Base-by-base conservation (phyloP, 371 early-diverging fungal genomes). In the Syncephalastrum racemosum region DNA sequence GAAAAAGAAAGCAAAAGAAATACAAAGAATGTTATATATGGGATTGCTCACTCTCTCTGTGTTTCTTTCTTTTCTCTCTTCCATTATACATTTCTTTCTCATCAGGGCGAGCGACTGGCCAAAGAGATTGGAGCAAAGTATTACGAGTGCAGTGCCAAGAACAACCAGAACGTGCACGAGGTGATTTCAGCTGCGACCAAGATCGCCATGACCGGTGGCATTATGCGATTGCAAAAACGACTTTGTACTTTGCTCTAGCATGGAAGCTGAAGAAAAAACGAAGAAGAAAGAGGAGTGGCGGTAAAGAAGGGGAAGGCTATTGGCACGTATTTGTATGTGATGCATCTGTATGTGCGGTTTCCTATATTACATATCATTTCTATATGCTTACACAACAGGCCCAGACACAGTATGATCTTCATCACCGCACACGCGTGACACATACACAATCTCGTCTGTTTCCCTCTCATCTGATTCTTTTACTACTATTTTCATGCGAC, bases 121-220 rank as follows among this genome's bases (percentile, higher is more conserved):
- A 71, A 56, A 54, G 73, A 80, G 47, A 80, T 80, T 46, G 75
- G 75, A 15, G 75, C 80, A 23, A 74, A 64, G 62, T 80, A 80
- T 41, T 73, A 74, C 47, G 80, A 80, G 54, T 80, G 80, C 53
- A 80, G 80, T 60, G 80, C 80, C 3, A 74, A 64, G 66, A 45
- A 54, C 39, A 74, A 76, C 46, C 63, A 64, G 42, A 65, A 71
- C 50, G 77, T 80, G n/a, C 67, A 68, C 51, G 70, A 69, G 31
- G 77, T 77, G 23, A 80, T 80, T 47, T 64, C 68, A 53, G 70
- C 80, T 44, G 80, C 80, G 25, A 76, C 75, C 51, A 70, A 61
- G 44, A 64, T 69, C 41, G 77, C 80, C 13, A 60, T 77, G 58
- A 52, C 71, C 14, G 73, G 77, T 16, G 70, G 66, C 41, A 73